These are phyloP conservation scores for Pseudogymnoascus sp. DNA, from an alignment of 2,329 filamentous ascomycete genomes.

Conservation along the genomic window DNA sequence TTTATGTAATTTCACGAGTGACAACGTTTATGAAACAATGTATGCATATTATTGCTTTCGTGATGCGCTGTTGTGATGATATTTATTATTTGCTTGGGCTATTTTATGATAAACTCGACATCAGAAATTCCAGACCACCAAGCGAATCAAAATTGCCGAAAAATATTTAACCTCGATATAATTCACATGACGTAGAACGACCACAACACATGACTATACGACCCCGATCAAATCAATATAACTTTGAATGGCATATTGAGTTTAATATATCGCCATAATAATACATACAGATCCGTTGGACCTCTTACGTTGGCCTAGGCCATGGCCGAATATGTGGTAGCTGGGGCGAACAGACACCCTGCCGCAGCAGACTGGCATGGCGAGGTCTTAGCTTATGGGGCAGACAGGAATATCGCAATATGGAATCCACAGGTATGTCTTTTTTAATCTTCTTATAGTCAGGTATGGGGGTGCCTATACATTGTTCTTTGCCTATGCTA, in stretches of 20 bases:
- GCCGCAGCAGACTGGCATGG: constrained; percentile 82
- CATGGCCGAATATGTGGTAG: constrained; percentile 34
- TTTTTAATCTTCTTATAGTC: neutral
- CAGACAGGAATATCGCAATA: constrained; percentile 78
- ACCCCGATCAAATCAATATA: neutral
- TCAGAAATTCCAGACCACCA: neutral
- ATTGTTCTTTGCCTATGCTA: neutral
- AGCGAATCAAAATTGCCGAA: constrained; percentile 8
- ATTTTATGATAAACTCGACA: neutral
- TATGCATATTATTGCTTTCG: neutral
- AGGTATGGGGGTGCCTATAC: neutral
- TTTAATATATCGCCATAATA: neutral
- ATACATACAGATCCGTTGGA: neutral
- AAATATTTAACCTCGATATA: constrained; percentile 4
- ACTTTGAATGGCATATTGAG: neutral
- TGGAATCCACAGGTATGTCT: constrained; percentile 70
- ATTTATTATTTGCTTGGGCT: neutral
- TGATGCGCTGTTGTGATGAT: neutral
- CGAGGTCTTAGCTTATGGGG: constrained; percentile 72
- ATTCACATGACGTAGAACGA: constrained; percentile 9
- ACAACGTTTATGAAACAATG: neutral
- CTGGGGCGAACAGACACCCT: constrained; percentile 84
- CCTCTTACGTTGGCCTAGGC: neutral
- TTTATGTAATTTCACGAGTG: neutral
- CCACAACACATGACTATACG: constrained; percentile 1